A percentile compares a stretch with the other conserved stretches of the same genome.
These are phyloP conservation scores for Globisporangium takayamanum DNA, from an alignment of 352 stramenopile genomes.

Conservation along the genomic window DNA sequence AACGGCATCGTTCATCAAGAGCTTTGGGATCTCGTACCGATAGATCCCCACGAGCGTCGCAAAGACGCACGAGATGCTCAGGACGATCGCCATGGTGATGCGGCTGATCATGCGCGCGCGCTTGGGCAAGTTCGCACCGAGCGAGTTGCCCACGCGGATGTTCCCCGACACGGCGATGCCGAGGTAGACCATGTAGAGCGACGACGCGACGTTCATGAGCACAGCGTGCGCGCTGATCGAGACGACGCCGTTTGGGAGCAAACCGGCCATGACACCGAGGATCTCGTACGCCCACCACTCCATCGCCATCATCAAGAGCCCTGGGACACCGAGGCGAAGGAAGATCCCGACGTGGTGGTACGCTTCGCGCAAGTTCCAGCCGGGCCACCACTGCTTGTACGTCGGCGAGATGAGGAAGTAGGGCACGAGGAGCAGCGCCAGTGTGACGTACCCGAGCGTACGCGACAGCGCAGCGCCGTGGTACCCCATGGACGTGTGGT, in stretches of 20 bases:
- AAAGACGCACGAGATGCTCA: slow-evolving; percentile 25
- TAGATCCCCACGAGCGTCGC: slow-evolving; percentile 30
- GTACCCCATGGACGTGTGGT: slow-evolving; percentile 67
- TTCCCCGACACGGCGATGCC: slow-evolving; percentile 56
- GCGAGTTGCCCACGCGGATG: slow-evolving; percentile 66
- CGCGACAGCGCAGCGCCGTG: slow-evolving; percentile 60
- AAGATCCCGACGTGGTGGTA: slow-evolving; percentile 45
- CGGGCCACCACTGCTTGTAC: slow-evolving; percentile 53
- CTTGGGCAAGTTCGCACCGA: slow-evolving; percentile 54
- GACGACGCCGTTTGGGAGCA: slow-evolving; percentile 53
- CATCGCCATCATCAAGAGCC: slow-evolving; percentile 58
- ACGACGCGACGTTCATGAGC: slow-evolving; percentile 58
- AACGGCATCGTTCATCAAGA: slow-evolving; percentile 33
- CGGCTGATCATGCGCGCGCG: slow-evolving; percentile 42
- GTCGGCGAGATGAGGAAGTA: slow-evolving; percentile 36
- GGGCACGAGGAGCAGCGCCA: slow-evolving; percentile 41
- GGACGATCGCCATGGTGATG: slow-evolving; percentile 28
- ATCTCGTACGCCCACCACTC: slow-evolving; percentile 78
- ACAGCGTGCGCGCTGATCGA: slow-evolving; percentile 64
- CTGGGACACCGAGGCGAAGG: slow-evolving; percentile 49
- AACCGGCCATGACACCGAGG: slow-evolving; percentile 59
- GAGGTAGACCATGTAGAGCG: slow-evolving; percentile 75
- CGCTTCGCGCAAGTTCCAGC: slow-evolving; percentile 52
- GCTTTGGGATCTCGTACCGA: slow-evolving; percentile 29
- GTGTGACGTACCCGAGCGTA: slow-evolving; percentile 40